A percentile compares a stretch with the other conserved stretches of the same genome.
Evolutionary conservation across 108 stramenopile genomes (phyloP).

Genomic region (Mayamaea pseudoterrestris): DNA sequence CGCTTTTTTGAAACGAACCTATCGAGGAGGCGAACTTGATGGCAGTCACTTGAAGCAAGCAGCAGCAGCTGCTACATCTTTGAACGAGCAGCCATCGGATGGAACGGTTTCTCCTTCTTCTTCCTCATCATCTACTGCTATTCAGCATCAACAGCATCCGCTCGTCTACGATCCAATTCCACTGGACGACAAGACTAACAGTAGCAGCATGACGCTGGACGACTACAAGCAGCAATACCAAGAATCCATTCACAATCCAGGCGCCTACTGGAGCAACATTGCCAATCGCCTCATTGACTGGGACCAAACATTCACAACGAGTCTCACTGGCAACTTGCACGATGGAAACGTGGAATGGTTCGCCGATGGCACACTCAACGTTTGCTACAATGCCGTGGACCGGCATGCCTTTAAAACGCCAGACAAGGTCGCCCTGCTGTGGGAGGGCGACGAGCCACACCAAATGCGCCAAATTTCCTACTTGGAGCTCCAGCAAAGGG

Average conservation of each 20-base stretch:
- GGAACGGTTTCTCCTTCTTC: too few species aligned
- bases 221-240: slow-evolving; percentile 43
- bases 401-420: slow-evolving; percentile 53
- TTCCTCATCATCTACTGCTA: too few species aligned
- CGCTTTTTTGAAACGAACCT: too few species aligned
- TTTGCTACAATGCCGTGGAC: slow-evolving; percentile 82
- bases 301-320: slow-evolving; percentile 38
- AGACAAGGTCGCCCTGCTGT: slow-evolving; percentile 53
- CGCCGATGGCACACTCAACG: slow-evolving; percentile 74
- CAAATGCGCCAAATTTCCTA: slow-evolving; percentile 64
- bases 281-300: slow-evolving; percentile 57
- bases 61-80: too few species aligned
- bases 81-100: too few species aligned
- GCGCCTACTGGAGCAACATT: slow-evolving; percentile 47
- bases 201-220: slow-evolving; percentile 4
- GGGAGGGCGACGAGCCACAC: slow-evolving; percentile 80
- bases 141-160: too few species aligned
- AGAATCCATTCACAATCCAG: slow-evolving; percentile 36
- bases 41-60: too few species aligned
- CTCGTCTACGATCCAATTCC: too few species aligned
- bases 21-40: too few species aligned
- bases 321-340: slow-evolving; percentile 35
- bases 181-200: too few species aligned
- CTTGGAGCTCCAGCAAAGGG: slow-evolving; percentile 49
- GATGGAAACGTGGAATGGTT: slow-evolving; percentile 69